Evolutionary conservation across 805 yeast genomes (phyloP).

Genomic region (Hanseniaspora hatyaiensis): DNA sequence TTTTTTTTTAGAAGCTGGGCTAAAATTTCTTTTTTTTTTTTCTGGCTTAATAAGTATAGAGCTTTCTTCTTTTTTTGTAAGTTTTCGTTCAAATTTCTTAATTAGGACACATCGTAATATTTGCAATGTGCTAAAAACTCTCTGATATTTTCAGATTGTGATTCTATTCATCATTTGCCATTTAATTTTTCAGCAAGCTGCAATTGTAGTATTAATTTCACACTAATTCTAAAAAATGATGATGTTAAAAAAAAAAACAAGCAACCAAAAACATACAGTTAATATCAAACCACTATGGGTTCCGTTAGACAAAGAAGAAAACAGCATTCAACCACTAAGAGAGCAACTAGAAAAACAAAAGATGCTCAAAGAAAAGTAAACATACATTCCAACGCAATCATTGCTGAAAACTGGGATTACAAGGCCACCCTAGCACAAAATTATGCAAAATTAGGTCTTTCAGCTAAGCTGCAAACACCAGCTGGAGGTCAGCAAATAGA

Average conservation of each 20-base stretch:
- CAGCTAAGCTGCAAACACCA: slow-evolving; percentile 48
- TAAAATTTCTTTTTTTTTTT: too few relatives aligned
- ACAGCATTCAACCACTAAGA: slow-evolving; percentile 57
- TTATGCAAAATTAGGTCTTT: slow-evolving; percentile 69
- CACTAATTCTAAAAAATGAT: neutral
- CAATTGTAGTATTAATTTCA: neutral
- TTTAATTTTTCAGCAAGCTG: too few relatives aligned
- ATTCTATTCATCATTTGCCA: too few relatives aligned
- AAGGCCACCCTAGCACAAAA: slow-evolving; percentile 72
- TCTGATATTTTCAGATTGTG: too few relatives aligned
- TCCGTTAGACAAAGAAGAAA: slow-evolving; percentile 80
- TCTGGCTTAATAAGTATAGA: too few relatives aligned
- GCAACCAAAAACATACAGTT: neutral
- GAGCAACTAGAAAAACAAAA: slow-evolving; percentile 57
- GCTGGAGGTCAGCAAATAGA: slow-evolving; percentile 76
- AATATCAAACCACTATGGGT: slow-evolving; percentile 34
- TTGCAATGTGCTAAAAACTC: too few relatives aligned
- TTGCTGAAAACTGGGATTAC: slow-evolving; percentile 85
- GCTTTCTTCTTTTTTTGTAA: too few relatives aligned
- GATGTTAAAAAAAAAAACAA: neutral
- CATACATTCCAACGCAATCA: slow-evolving; percentile 62
- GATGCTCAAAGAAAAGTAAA: slow-evolving; percentile 59
- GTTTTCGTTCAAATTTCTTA: too few relatives aligned
- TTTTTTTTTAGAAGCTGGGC: too few relatives aligned
- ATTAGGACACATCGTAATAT: too few relatives aligned